Evolutionary conservation across 2,329 filamentous ascomycete genomes (phyloP).

Genomic region (Magnaporthiopsis incrustans): DNA sequence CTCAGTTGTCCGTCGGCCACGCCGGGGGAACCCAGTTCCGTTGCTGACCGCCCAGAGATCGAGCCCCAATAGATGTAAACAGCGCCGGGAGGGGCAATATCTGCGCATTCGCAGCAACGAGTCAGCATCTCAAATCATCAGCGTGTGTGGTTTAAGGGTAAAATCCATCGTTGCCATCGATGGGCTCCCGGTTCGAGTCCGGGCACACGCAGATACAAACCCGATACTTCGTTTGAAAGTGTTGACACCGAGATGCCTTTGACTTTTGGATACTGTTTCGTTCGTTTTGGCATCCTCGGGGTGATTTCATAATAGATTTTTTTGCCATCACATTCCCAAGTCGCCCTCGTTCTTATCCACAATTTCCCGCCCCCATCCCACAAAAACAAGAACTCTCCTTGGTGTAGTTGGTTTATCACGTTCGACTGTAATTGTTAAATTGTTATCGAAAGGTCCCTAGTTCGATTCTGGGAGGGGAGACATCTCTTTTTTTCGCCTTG

Average conservation of each 20-base stretch:
- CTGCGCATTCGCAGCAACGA: too few relatives aligned
- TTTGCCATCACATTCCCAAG: not conserved
- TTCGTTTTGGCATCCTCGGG: not conserved
- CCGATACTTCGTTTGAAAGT: not conserved
- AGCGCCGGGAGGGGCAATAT: too few relatives aligned
- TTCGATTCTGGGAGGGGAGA: not conserved
- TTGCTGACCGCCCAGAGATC: too few relatives aligned
- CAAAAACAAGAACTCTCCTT: not conserved
- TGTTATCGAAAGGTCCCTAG: not conserved
- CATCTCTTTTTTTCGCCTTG: not conserved
- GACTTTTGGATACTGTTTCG: not conserved
- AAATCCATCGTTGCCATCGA: constrained; percentile 47
- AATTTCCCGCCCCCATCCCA: not conserved
- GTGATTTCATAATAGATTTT: not conserved
- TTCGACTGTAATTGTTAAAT: not conserved
- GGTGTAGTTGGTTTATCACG: not conserved
- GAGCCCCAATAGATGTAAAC: too few relatives aligned
- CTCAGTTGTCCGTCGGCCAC: too few relatives aligned
- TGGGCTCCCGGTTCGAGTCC: constrained; percentile 23
- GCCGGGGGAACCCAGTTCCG: not conserved
- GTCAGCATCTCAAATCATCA: not conserved
- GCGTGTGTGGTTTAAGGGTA: constrained; percentile 40
- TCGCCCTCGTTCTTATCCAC: not conserved
- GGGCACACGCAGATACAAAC: not conserved
- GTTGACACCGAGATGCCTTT: too few relatives aligned